Percentiles rank a stretch among this genome's conserved stretches.
Evolutionary conservation across 148 eudicot species (phyloP).

Genomic region (Rhododendron molle): DNA sequence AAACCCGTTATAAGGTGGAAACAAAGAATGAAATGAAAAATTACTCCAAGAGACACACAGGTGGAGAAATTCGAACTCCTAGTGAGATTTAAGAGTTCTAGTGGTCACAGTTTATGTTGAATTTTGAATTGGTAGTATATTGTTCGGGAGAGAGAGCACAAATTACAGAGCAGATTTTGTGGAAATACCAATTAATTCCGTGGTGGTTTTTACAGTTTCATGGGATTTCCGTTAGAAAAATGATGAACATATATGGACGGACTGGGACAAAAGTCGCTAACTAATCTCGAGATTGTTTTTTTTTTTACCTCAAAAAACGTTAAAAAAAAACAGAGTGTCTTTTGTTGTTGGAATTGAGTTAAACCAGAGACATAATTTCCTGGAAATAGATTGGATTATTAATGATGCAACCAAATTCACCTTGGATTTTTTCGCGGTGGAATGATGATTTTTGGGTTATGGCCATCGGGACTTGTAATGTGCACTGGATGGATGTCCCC

Average conservation of each 20-base stretch:
- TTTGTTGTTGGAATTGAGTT: not conserved
- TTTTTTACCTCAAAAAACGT: not conserved
- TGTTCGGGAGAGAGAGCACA: not conserved
- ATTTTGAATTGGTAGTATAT: not conserved
- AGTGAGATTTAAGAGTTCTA: not conserved
- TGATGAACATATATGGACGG: not conserved
- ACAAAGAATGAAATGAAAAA: no score
- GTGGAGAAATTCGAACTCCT: no score
- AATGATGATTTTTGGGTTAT: no score
- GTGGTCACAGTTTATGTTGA: not conserved
- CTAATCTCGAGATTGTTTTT: not conserved
- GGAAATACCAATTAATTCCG: not conserved
- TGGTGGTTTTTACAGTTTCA: not conserved
- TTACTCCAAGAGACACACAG: no score
- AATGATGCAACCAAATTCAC: not conserved
- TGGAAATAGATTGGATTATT: not conserved
- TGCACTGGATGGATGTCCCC: not conserved
- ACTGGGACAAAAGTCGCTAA: not conserved
- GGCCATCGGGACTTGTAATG: not conserved
- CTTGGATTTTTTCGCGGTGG: not conserved
- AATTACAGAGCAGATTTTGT: not conserved
- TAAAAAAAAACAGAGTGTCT: not conserved
- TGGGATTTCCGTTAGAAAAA: not conserved
- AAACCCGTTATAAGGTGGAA: no score
- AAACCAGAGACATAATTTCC: not conserved